A percentile compares a stretch with the other conserved stretches of the same genome.
These are phyloP conservation scores for Aspergillus transmontanensis DNA, from an alignment of 2,329 filamentous ascomycete species.

Conservation along the genomic window DNA sequence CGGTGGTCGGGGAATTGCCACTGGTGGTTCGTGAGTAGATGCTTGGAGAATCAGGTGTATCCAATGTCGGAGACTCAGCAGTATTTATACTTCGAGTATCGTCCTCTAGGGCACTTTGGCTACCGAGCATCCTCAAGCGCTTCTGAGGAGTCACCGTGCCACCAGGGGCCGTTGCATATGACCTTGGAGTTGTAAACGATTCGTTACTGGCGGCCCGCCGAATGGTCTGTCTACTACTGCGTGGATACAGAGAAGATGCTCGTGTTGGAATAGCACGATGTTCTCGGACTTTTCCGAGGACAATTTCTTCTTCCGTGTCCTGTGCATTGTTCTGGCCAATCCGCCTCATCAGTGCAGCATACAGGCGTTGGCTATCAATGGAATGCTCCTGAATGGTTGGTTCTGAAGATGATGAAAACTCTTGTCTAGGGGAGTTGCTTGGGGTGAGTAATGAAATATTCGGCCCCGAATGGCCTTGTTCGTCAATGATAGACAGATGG, in stretches of 20 bases:
- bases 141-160: conserved; percentile 25
- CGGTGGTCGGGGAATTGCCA: conserved; percentile 30
- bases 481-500: conserved; percentile 48
- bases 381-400: conserved; percentile 23
- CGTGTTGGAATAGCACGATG: conserved; percentile 33
- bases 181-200: conserved; percentile 32
- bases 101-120: conserved; percentile 17
- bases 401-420: conserved; percentile 15
- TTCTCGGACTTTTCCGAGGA: conserved; percentile 34
- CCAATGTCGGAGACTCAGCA: conserved; percentile 3
- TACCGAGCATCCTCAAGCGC: conserved; percentile 4
- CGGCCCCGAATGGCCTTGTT: conserved; percentile 35
- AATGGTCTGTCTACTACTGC: conserved; percentile 30
- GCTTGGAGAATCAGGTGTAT: conserved; percentile 38
- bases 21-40: conserved; percentile 47
- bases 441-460: not conserved
- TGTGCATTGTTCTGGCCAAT: conserved; percentile 32
- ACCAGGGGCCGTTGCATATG: conserved; percentile 34
- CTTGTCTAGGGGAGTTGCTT: conserved; percentile 10
- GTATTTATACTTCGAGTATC: conserved; percentile 25
- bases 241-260: conserved; percentile 28
- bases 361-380: conserved; percentile 44
- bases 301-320: conserved; percentile 26
- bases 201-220: conserved; percentile 35
- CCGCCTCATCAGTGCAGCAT: conserved; percentile 46